These are phyloP conservation scores for Lophiotrema nucula DNA, from an alignment of 495 filamentous ascomycete genomes.

Conservation along the genomic window DNA sequence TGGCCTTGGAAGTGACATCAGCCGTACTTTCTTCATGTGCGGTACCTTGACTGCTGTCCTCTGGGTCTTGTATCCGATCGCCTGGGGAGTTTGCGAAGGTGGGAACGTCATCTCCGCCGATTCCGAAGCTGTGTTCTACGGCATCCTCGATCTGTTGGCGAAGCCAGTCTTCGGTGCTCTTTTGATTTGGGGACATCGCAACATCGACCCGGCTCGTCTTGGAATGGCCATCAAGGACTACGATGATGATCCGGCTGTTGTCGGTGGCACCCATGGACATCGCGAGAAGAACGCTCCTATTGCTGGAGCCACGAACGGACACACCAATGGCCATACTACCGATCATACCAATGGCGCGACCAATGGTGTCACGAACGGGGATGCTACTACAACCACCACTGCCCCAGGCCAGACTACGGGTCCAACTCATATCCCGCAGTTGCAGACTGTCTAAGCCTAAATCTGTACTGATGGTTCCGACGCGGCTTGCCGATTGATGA, in stretches of 20 bases:
- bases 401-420: too few relatives aligned
- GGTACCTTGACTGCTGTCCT: slow-evolving; percentile 54
- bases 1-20: slow-evolving; percentile 50
- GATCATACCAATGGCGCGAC: background rate
- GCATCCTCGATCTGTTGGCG: slow-evolving; percentile 61
- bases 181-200: slow-evolving; percentile 52
- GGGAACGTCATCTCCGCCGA: slow-evolving; percentile 65
- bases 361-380: too few relatives aligned
- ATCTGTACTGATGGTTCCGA: too few relatives aligned
- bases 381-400: too few relatives aligned
- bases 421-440: too few relatives aligned
- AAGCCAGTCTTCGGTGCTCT: slow-evolving; percentile 58
- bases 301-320: background rate
- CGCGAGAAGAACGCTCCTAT: background rate
- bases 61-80: slow-evolving; percentile 69
- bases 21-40: slow-evolving; percentile 52
- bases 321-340: background rate
- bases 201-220: slow-evolving; percentile 52
- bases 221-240: slow-evolving; percentile 50
- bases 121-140: slow-evolving; percentile 67
- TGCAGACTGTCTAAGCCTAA: too few relatives aligned
- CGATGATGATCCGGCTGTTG: slow-evolving; percentile 36
- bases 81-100: slow-evolving; percentile 66
- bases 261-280: background rate
- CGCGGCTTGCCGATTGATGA: too few relatives aligned